Base-by-base conservation (phyloP, 768 basidiomycete genomes). In the Amylocystis lapponica region DNA sequence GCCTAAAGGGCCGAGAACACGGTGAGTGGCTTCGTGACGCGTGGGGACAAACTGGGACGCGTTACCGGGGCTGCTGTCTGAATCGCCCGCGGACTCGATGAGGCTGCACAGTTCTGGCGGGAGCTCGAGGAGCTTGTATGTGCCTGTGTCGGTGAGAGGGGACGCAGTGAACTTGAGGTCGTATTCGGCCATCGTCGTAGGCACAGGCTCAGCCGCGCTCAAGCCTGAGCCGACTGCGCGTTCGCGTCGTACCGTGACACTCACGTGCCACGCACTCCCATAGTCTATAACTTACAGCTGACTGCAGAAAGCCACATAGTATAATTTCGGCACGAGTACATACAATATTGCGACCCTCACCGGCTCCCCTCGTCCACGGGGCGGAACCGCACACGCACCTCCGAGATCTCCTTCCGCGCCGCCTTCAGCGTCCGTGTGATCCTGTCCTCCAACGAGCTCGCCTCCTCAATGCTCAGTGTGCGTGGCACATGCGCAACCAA, bases 101-200 rank as follows among this genome's bases (percentile, higher is more conserved):
- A 83, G 56, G 40, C 69, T 66, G 52, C 70, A 76, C 8, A 92
- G 69, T 29, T 89, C 85, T 4, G 79, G 65, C 2, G 87, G 79
- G 2, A 92, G 75, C 54, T 91, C 84, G 11, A 92, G 55, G 14
- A 92, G 70, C 49, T 79, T 83, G 60, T 72, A 85, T n/a, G 74
- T 55, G 32, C 76, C 76, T 2, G 66, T 55, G 38, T 83, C 78
- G 5, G 38, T 25, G 1, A 32, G 20, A 8, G 51, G 36, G 2
- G 38, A 27, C 5, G 41, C 30, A 1, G 57, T 51, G 41, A 58
- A 58, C 6, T 48, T 47, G 14, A 60, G 47, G 20, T 53, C 49
- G n/a, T 39, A 52, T 34, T 57, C 57, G 2, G 42, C 27, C 46
- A 48, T 45, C n/a, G n/a, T n/a, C n/a, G n/a, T n/a, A n/a, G n/a